Evolutionary conservation across 176 grass and related monocot genomes (phyloP).

Genomic region (Ampelocalamus luodianensis): DNA sequence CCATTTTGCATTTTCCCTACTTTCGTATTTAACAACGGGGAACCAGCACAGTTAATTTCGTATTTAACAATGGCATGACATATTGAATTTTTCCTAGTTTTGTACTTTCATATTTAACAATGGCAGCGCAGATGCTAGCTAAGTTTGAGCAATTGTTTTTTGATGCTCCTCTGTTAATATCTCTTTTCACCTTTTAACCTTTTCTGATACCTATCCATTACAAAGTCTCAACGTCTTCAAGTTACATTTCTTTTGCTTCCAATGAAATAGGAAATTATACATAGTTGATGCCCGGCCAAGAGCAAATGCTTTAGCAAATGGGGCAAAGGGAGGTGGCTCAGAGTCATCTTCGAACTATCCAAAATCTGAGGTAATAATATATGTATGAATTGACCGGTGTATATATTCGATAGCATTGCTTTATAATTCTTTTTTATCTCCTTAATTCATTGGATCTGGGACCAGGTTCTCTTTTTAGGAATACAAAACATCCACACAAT

Average conservation of each 20-base stretch:
- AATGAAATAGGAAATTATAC: conserved; percentile 81
- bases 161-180: background rate
- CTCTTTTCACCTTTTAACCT: conserved; percentile 4
- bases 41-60: conserved; percentile 1
- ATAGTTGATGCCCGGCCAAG: conserved; percentile 99
- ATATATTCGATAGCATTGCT: conserved; percentile 28
- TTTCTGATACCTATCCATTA: conserved; percentile 10
- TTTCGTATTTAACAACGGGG: conserved; percentile 21
- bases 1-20: conserved; percentile 1
- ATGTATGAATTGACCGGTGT: conserved; percentile 15
- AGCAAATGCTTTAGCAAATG: conserved; percentile 96
- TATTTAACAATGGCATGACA: background rate
- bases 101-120: conserved; percentile 14
- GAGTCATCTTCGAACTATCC: conserved; percentile 95
- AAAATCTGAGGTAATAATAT: conserved; percentile 73
- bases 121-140: conserved; percentile 1
- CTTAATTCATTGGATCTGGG: conserved; percentile 50
- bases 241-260: conserved; percentile 35
- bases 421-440: background rate
- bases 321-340: conserved; percentile 95
- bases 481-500: conserved; percentile 98
- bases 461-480: conserved; percentile 90
- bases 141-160: conserved; percentile 26
- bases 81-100: background rate
- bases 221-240: conserved; percentile 13